Evolutionary conservation across 2,329 filamentous ascomycete species (phyloP).

Genomic region (Waltergamsia citrina): DNA sequence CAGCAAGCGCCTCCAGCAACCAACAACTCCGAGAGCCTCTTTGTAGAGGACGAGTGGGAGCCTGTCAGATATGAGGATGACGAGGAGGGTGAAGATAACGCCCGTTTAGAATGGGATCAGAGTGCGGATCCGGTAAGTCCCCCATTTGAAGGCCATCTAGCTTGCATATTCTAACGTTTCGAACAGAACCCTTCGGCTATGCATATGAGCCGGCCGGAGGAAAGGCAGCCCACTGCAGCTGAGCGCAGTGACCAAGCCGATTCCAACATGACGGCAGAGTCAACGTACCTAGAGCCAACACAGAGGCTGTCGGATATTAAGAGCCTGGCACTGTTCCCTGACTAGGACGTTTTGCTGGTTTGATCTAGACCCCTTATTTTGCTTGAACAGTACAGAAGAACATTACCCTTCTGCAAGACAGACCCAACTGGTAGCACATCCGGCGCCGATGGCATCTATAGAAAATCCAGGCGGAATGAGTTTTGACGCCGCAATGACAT

Average conservation of each 20-base stretch:
- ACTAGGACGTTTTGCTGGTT: conserved; percentile 19
- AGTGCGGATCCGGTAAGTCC: conserved; percentile 50
- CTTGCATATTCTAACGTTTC: neutral
- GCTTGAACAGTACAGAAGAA: too few species aligned
- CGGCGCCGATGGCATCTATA: conserved; percentile 62
- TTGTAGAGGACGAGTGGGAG: conserved; percentile 76
- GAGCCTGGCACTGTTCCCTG: conserved; percentile 31
- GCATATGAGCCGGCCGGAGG: conserved; percentile 29
- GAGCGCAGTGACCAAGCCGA: conserved; percentile 10
- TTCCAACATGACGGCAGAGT: conserved; percentile 12
- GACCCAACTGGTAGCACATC: conserved; percentile 85
- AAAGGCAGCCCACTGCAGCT: conserved; percentile 10
- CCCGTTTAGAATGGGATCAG: conserved; percentile 66
- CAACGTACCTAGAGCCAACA: conserved; percentile 53
- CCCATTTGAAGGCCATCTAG: neutral
- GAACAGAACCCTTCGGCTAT: conserved; percentile 31
- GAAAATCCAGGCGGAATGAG: conserved; percentile 39
- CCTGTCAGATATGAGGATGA: conserved; percentile 54
- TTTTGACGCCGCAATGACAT: conserved; percentile 51
- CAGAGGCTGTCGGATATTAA: conserved; percentile 63
- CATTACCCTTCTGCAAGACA: conserved; percentile 25
- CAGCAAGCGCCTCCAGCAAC: conserved; percentile 46
- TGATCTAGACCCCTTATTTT: too few species aligned
- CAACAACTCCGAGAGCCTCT: conserved; percentile 57
- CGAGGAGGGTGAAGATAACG: conserved; percentile 48